Conservation (phyloP, 345 rosid species). For the Aethionema arabicum region DNA sequence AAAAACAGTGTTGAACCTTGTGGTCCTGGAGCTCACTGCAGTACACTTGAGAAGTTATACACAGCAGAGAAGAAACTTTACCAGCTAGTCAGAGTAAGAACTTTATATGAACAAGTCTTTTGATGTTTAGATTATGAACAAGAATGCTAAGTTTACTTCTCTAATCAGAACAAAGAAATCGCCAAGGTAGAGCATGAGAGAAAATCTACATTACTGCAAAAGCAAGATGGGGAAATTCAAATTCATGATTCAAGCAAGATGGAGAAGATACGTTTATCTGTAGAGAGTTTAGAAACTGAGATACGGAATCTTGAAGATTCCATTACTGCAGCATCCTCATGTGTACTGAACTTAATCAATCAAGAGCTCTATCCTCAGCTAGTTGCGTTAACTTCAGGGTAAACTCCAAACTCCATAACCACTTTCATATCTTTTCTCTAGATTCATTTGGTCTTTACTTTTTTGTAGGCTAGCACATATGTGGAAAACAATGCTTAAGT, state of each 20-base stretch:
- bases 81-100: constrained; percentile 69
- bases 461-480: constrained; percentile 53
- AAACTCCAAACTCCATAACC: constrained; percentile 41
- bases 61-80: constrained; percentile 77
- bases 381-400: constrained; percentile 75
- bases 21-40: constrained; percentile 80
- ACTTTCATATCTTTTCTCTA: constrained; percentile 7
- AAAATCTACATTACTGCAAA: constrained; percentile 61
- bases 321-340: constrained; percentile 53
- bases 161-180: constrained; percentile 72
- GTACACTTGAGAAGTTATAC: constrained; percentile 73
- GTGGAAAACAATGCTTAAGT: constrained; percentile 81
- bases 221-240: constrained; percentile 60
- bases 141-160: constrained; percentile 1
- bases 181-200: constrained; percentile 66
- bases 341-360: constrained; percentile 54
- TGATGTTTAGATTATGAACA: constrained; percentile 6
- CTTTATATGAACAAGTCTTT: constrained; percentile 25
- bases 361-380: constrained; percentile 89
- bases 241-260: constrained; percentile 46
- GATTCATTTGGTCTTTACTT: constrained; percentile 8
- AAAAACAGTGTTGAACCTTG: constrained; percentile 60
- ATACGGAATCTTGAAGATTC: constrained; percentile 54
- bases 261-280: constrained; percentile 57
- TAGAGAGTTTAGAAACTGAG: constrained; percentile 60